phyloP scores from a whole-genome alignment of 2,329 filamentous ascomycete species.

The Aurifilum marmelostoma region DNA sequence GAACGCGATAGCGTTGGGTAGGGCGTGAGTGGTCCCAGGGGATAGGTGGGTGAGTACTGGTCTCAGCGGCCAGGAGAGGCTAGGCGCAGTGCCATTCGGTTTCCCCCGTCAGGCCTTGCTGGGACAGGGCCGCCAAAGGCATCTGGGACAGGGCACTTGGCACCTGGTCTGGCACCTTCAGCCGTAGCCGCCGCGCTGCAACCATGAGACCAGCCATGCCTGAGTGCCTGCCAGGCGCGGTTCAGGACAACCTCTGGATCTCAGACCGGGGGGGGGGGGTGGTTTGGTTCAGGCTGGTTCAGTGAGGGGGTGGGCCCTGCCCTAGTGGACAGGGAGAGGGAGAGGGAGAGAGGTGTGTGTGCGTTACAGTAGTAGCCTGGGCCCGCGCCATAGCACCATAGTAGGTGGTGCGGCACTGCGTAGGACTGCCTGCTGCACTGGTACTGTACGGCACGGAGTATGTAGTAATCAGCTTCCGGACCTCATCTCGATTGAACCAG shows the following conservation, averaged over 20 bases:
- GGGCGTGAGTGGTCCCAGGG: background rate
- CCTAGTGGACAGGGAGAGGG: too few relatives aligned
- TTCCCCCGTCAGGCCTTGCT: background rate
- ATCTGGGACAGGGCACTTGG: too few relatives aligned
- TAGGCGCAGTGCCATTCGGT: background rate
- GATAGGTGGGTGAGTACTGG: background rate
- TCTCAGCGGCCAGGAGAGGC: background rate
- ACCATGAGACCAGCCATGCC: background rate
- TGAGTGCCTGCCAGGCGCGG: background rate
- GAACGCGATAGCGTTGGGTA: background rate
- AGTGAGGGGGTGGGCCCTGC: background rate
- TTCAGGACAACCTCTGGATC: background rate
- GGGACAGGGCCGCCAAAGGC: background rate
- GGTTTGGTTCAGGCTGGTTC: background rate
- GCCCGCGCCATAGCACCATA: background rate
- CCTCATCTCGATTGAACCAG: constrained; percentile 2
- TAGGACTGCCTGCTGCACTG: background rate
- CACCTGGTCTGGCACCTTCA: background rate
- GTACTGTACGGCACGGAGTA: background rate
- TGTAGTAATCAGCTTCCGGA: background rate
- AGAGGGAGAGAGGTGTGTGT: too few relatives aligned
- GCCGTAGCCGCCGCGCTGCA: constrained; percentile 4
- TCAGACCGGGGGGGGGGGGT: background rate
- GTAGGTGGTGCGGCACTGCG: background rate
- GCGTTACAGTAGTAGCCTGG: too few relatives aligned